phyloP scores from a whole-genome alignment of 345 rosid genomes.

The Isatis tinctoria region DNA sequence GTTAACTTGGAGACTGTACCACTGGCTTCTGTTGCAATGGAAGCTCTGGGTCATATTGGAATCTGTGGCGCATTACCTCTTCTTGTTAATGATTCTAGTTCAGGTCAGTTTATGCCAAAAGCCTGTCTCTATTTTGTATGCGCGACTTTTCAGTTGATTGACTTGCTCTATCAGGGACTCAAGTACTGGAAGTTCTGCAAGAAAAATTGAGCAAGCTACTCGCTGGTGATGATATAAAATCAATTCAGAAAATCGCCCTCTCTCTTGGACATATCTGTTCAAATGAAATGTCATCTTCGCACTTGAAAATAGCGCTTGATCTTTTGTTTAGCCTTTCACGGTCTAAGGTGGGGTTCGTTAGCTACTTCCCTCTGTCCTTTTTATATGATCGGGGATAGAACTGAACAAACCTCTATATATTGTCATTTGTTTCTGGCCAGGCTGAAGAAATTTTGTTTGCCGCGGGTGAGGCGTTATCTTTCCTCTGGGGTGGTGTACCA shows the following conservation, averaged over 20 bases:
- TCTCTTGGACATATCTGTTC: conserved; percentile 84
- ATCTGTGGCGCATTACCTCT: conserved; percentile 63
- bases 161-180: conserved; percentile 47
- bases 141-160: conserved; percentile 16
- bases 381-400: not conserved
- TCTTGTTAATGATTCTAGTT: conserved; percentile 43
- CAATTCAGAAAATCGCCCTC: conserved; percentile 68
- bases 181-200: conserved; percentile 51
- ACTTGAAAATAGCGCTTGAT: conserved; percentile 62
- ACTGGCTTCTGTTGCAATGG: conserved; percentile 87
- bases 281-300: conserved; percentile 62
- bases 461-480: conserved; percentile 92
- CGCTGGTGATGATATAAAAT: conserved; percentile 78
- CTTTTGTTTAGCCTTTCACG: conserved; percentile 80
- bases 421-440: conserved; percentile 41
- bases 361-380: not conserved
- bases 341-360: conserved; percentile 59
- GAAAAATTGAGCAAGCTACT: conserved; percentile 80
- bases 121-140: conserved; percentile 4
- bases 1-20: conserved; percentile 66
- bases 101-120: conserved; percentile 48
- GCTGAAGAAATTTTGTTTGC: conserved; percentile 96
- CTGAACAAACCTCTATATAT: conserved; percentile 1
- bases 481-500: conserved; percentile 92
- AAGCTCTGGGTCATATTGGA: conserved; percentile 96